Conservation (phyloP, 257 asterid species). For the Ilex asprella region DNA sequence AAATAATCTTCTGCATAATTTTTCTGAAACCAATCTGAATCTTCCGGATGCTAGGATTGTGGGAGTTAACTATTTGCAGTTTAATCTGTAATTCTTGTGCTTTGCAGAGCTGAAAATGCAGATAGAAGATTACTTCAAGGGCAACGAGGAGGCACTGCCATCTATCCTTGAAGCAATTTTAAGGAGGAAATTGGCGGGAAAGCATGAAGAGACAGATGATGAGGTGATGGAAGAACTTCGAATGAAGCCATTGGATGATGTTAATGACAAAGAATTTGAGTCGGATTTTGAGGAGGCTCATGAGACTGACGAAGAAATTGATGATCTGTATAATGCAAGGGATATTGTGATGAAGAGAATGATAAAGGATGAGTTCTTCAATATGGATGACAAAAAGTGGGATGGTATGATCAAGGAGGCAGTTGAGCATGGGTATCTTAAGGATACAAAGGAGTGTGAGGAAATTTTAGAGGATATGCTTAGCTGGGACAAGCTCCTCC, state of each 20-base stretch:
- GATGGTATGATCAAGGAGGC: slow-evolving; percentile 75
- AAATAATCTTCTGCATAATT: too few species aligned
- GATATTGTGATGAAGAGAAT: slow-evolving; percentile 38
- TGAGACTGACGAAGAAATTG: slow-evolving; percentile 69
- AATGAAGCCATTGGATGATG: slow-evolving; percentile 45
- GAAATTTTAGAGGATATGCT: slow-evolving; percentile 80
- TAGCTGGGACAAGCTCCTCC: slow-evolving; percentile 76
- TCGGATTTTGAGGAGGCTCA: slow-evolving; percentile 52
- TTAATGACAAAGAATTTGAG: slow-evolving; percentile 52
- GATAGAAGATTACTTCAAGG: slow-evolving; percentile 52
- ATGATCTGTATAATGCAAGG: slow-evolving; percentile 56
- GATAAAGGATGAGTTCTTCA: slow-evolving; percentile 43
- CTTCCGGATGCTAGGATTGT: slow-evolving; percentile 1
- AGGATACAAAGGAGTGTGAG: slow-evolving; percentile 73
- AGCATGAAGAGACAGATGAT: slow-evolving; percentile 71
- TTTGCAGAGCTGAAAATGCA: slow-evolving; percentile 54
- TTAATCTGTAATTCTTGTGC: slow-evolving; percentile 6
- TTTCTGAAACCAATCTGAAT: neutral
- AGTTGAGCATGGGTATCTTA: slow-evolving; percentile 49
- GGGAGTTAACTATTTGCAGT: slow-evolving; percentile 3
- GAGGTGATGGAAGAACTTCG: slow-evolving; percentile 51
- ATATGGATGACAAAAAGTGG: slow-evolving; percentile 74
- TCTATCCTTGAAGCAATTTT: slow-evolving; percentile 43
- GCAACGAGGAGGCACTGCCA: slow-evolving; percentile 61
- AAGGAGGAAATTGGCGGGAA: slow-evolving; percentile 39